Conservation (phyloP, 1,284 basidiomycete genomes). For the Ceraceosorus guamensis region DNA sequence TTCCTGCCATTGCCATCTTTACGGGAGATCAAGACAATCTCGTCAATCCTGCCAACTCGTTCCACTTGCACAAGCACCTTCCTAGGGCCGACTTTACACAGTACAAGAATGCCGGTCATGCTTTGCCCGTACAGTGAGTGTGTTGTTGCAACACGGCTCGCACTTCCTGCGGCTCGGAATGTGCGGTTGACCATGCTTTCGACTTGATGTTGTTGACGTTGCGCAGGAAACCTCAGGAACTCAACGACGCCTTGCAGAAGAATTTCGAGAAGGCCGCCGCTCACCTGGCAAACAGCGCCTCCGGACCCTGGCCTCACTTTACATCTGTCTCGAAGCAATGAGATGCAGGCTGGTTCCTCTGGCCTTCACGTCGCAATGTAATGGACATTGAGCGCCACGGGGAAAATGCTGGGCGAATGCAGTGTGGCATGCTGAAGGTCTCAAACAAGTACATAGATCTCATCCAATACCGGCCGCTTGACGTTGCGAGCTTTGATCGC, state of each 20-base stretch:
- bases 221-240: neutral
- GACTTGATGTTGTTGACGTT: no score
- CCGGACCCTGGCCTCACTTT: no score
- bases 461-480: constrained; percentile 30
- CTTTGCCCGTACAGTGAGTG: constrained; percentile 14
- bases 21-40: constrained; percentile 69
- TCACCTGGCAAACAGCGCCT: no score
- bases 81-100: constrained; percentile 62
- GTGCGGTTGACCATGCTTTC: no score
- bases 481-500: constrained; percentile 20
- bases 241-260: neutral
- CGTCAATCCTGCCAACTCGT: constrained; percentile 58
- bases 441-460: constrained; percentile 19
- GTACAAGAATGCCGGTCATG: constrained; percentile 66
- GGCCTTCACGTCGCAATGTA: no score
- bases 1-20: constrained; percentile 61
- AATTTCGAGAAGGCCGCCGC: neutral
- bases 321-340: no score
- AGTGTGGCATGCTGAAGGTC: neutral
- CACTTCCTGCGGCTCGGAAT: no score
- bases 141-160: no score
- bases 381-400: no score
- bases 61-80: constrained; percentile 60
- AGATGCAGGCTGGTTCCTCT: no score
- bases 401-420: no score